Conservation (phyloP, 108 stramenopile genomes). For the Fragilaria crotonensis region DNA sequence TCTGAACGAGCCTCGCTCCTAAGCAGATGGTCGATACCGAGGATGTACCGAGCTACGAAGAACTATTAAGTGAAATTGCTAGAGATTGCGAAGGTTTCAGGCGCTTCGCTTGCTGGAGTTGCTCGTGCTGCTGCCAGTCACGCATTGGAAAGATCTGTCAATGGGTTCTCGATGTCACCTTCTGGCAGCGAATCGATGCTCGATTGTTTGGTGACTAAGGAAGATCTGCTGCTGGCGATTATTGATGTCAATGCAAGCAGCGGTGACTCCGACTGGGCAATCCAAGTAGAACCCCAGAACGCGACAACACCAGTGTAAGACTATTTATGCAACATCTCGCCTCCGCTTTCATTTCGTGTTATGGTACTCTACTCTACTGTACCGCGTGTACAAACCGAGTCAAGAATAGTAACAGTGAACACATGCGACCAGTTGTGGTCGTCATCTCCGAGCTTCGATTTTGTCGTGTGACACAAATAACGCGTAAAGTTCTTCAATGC, state of each 20-base stretch:
- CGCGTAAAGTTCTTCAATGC: neutral
- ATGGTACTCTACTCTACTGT: too few relatives aligned
- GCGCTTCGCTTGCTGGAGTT: constrained; percentile 70
- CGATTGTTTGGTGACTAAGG: constrained; percentile 60
- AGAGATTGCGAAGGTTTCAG: constrained; percentile 63
- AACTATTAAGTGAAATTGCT: constrained; percentile 50
- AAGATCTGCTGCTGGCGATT: constrained; percentile 57
- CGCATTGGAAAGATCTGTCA: constrained; percentile 59
- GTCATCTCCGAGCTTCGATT: neutral
- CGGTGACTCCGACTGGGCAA: constrained; percentile 14
- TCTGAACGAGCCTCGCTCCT: too few relatives aligned
- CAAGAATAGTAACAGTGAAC: too few relatives aligned
- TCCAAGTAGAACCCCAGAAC: constrained; percentile 5
- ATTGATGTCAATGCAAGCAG: constrained; percentile 55
- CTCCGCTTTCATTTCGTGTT: neutral
- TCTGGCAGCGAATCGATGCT: constrained; percentile 16
- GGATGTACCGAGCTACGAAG: constrained; percentile 46
- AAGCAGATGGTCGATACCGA: too few relatives aligned
- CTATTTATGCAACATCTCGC: neutral
- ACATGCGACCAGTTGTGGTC: neutral
- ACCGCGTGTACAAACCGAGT: too few relatives aligned
- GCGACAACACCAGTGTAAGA: neutral
- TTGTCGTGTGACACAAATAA: neutral
- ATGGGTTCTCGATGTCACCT: constrained; percentile 30
- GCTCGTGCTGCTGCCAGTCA: constrained; percentile 75